These are phyloP conservation scores for Haplographium delicatum DNA, from an alignment of 495 filamentous ascomycete genomes.

Conservation along the genomic window DNA sequence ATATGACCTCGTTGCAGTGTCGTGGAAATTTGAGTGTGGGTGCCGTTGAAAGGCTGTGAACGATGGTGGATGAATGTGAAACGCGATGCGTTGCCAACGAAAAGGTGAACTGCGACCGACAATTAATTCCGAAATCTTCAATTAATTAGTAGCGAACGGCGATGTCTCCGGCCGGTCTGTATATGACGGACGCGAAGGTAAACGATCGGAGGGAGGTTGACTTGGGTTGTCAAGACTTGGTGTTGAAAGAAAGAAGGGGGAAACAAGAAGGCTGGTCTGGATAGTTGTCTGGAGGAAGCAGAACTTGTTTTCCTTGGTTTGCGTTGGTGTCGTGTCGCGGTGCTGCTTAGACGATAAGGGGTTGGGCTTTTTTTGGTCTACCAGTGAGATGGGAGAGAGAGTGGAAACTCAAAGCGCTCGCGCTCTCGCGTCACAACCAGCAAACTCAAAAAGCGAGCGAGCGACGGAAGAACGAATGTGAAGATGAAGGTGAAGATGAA, in stretches of 20 bases:
- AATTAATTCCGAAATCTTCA: conserved; percentile 4
- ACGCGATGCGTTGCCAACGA: conserved; percentile 2
- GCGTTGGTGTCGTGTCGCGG: conserved; percentile 19
- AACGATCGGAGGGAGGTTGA: too few species aligned
- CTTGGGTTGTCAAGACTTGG: too few species aligned
- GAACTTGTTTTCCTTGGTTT: conserved; percentile 13
- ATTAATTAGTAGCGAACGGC: conserved; percentile 10
- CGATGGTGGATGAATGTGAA: conserved; percentile 9
- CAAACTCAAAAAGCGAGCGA: background rate
- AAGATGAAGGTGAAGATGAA: background rate
- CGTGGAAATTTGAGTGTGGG: background rate
- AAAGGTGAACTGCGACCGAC: conserved; percentile 8
- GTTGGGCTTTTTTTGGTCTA: conserved; percentile 22
- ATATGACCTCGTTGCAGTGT: background rate
- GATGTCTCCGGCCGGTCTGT: background rate
- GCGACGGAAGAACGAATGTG: conserved; percentile 12
- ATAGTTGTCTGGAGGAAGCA: too few species aligned
- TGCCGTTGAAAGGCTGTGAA: conserved; percentile 6
- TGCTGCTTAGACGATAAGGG: conserved; percentile 22
- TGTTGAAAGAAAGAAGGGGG: too few species aligned
- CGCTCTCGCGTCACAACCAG: conserved; percentile 21
- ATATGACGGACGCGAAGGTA: too few species aligned
- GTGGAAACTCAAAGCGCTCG: too few species aligned
- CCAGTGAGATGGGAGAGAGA: conserved; percentile 21
- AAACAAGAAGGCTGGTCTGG: conserved; percentile 19